Evolutionary conservation across 129 eudicot species (phyloP), one percentile per base, ranked within the genome.

Genomic region (Silybum marianum): DNA sequence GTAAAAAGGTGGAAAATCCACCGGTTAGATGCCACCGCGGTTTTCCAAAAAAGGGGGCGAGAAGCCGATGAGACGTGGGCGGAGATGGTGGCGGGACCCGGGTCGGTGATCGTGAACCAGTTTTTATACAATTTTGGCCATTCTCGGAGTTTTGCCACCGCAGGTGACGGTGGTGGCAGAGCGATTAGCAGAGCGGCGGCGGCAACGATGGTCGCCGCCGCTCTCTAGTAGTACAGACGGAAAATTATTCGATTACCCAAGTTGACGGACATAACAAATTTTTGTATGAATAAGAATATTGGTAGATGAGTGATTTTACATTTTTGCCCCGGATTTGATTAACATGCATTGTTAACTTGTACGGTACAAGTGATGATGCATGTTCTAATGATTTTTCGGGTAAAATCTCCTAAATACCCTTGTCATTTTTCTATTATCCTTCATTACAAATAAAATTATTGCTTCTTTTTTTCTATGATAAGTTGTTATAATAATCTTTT

Each of bases 1-100:
- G 63, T 18, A 7, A 91, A 86, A 51, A 88, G 93, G 19, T 95
- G 99, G 99, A 84, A 85, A 25, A 39, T 95, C 12, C 96, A 87
- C 67, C 87, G 99, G 76, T 76, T 95, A 2, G 97, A 93, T 9
- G 99, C 98, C 7, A 93, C 99, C 6, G 60, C 86, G 0, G 97
- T 90, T 68, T 91, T 95, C 42, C 63, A 69, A 71, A 88, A 83
- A 39, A 74, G 46, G 10, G 89, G 86, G 0, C 77, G 80, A 72
- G 92, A 89, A 13, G 88, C 87, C 24, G 89, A 88, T 13, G 85
- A 82, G 65, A 85, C 80, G 25, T 92, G 97, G 97, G 83, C 78
- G 22, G 82, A 85, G 84, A 25, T 48, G 54, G 97, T 95, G 81
- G 83, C 75, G 14, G 87, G 72, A 60, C 94, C 94, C 0, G 90